Conservation (phyloP, 352 stramenopile genomes). For the Phytopythium oedochilum region DNA sequence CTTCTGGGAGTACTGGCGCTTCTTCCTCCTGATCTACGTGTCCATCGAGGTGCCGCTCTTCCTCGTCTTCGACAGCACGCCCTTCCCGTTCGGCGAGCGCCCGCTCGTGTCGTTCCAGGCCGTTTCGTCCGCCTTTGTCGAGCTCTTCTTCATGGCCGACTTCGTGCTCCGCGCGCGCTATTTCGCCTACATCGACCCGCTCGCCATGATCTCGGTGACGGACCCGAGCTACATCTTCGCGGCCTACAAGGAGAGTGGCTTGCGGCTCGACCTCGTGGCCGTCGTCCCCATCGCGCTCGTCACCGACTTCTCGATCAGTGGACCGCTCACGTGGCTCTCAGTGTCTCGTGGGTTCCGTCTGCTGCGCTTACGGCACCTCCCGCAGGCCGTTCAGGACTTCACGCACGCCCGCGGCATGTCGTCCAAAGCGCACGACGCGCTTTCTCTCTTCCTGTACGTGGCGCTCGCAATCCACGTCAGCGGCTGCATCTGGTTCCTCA, state of each 20-base stretch:
- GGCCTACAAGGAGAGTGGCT: constrained; percentile 43
- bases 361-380: constrained; percentile 45
- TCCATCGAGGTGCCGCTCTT: constrained; percentile 64
- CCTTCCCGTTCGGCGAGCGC: constrained; percentile 39
- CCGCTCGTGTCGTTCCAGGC: constrained; percentile 42
- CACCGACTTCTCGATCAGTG: constrained; percentile 37
- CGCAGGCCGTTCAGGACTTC: constrained; percentile 48
- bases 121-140: constrained; percentile 40
- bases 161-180: constrained; percentile 44
- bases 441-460: constrained; percentile 62
- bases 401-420: constrained; percentile 42
- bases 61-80: constrained; percentile 56
- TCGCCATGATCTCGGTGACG: constrained; percentile 57
- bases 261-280: constrained; percentile 50
- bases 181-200: constrained; percentile 66
- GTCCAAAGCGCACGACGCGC: constrained; percentile 51
- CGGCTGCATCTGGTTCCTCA: constrained; percentile 73
- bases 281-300: constrained; percentile 52
- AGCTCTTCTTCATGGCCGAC: constrained; percentile 51
- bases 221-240: constrained; percentile 66
- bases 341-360: constrained; percentile 44
- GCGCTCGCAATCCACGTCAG: constrained; percentile 55
- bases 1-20: constrained; percentile 48
- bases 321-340: constrained; percentile 33
- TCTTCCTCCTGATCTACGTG: constrained; percentile 48